Base-by-base conservation (phyloP, 1,284 basidiomycete species). In the Fistulina hepatica region DNA sequence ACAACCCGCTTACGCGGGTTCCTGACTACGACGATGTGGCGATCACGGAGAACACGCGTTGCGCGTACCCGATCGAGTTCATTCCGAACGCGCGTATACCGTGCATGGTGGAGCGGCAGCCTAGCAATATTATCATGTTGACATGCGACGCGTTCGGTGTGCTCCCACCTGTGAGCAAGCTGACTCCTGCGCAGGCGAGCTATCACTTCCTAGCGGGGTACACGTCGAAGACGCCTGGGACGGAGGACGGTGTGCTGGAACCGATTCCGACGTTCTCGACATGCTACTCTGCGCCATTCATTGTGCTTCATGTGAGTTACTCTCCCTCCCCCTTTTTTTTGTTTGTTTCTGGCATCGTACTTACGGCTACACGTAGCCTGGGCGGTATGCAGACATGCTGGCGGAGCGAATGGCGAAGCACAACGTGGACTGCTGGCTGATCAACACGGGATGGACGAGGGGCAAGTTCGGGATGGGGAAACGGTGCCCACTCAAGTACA, bases 181-280 rank as follows among this genome's bases (percentile, higher is more conserved):
- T 99, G 48, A 81, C 88, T 8, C 80, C 91, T 17, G 88, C 89
- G 58, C 94, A 98, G 64, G 94, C 94, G 6, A 89, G 86, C 63
- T 99, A 99, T 65, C 90, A 94, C 68, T 95, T 95, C 77, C 73
- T 95, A 48, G 85, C 89, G 41, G 91, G 91, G 41, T 95, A 97
- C 70, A 97, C 93, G 36, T 94, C 89, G 55, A 89, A 89, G 71
- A 94, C 90, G 3, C 94, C 94, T 15, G 94, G 94, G 47, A 99
- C 94, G 15, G 94, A 99, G 59, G 94, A 97, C 56, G 94, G 95
- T 59, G 86, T 98, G 33, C 74, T 94, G 40, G 94, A 97, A 65
- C 95, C 94, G 41, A 93, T 94, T 49, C 95, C 95, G 16, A 98
- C 95, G 35, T 99, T 99, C 79, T 97, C 92, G 20, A 97, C 94